A percentile compares a stretch with the other conserved stretches of the same genome.
Conservation (phyloP, 768 basidiomycete species). For the Trametes sanguinea region DNA sequence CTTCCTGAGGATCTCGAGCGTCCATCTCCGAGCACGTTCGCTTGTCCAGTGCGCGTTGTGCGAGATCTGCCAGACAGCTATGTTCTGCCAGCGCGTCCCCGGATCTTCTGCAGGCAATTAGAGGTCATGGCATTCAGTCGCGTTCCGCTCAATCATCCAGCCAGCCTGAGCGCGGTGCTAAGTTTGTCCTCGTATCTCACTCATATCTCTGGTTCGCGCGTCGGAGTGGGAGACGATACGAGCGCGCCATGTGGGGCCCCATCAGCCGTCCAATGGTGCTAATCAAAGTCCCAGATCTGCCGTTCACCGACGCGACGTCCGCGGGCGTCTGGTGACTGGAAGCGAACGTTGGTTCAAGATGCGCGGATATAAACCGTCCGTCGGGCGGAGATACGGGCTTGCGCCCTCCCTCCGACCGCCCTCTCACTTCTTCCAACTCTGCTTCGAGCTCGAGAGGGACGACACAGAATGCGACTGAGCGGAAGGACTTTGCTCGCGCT, state of each 20-base stretch:
- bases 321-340: background rate
- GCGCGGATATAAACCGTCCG: background rate
- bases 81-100: background rate
- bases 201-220: background rate
- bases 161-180: background rate
- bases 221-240: conserved; percentile 1
- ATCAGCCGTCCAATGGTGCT: conserved; percentile 4
- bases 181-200: background rate
- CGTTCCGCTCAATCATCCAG: too few species aligned
- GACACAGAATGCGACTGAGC: conserved; percentile 13
- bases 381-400: background rate
- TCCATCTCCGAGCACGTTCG: too few species aligned
- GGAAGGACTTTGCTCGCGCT: conserved; percentile 14
- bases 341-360: conserved; percentile 1
- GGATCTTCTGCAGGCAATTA: too few species aligned
- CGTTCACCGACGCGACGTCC: background rate
- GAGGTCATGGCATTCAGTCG: too few species aligned
- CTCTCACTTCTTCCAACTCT: background rate
- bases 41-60: too few species aligned
- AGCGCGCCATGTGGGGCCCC: conserved; percentile 1
- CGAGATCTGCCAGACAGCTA: background rate
- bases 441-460: background rate
- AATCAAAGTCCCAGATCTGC: background rate
- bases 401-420: background rate
- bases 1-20: too few species aligned